Evolutionary conservation across 164 flowering plant species (phyloP), one percentile per base, ranked within the genome.

Genomic region (Cinnamomum micranthum): DNA sequence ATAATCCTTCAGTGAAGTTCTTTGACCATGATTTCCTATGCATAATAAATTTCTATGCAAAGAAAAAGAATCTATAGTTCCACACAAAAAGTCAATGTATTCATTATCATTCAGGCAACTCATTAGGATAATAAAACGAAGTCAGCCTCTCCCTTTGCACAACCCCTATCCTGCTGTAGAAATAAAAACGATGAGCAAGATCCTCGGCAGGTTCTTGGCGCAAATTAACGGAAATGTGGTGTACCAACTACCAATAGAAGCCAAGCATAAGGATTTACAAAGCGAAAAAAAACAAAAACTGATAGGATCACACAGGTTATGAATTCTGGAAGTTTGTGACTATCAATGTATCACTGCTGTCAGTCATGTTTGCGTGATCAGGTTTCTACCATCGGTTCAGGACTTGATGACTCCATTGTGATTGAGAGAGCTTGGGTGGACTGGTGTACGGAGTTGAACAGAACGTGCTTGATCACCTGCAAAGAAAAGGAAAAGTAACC

Each of bases 401-500:
- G 94, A 24, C 75, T 89, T 22, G 92, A 81, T 68, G 85, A 76
- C 74, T 90, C 92, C 2, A 81, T 20, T 50, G 33, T 27, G 25
- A 50, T 50, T 27, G 79, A 67, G 7, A 50, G 78, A 63, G 84
- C 76, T 73, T 73, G 76, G 77, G 79, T 84, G 33, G 88, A 84
- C 71, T 82, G 96, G 25, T 83, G 88, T n/a, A 90, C 92, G 7
- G 98, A 90, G 80, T 96, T 96, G 88, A 96, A 92, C 60, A 96
- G 94, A 19, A 83, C 88, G 82, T 94, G 97, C 86, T 96, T 94
- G 84, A 96, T 92, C 74, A 96, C 98, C 99, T 96, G 69, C n/a
- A 65, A 19, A 33, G 31, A 51, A 73, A n/a, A 67, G 66, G 65
- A 41, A 73, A 31, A 60, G 60, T 6, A 28, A 35, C 14, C 33